Conservation (phyloP, 2,329 filamentous ascomycete species). For the Verticillium tricorpus region DNA sequence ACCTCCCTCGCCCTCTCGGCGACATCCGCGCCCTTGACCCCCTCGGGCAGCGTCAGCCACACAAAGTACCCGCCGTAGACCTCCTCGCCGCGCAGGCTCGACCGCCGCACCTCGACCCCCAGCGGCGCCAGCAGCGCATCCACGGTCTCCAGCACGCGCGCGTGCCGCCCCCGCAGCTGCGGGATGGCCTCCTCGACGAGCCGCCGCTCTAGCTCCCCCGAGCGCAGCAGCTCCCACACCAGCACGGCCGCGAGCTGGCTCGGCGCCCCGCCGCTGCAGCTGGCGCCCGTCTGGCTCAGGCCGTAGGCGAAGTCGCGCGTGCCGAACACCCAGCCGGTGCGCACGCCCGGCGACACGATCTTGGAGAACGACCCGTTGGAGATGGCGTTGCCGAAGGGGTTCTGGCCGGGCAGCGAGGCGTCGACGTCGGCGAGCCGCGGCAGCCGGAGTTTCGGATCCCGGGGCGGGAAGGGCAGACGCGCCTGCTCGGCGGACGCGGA, state of each 20-base stretch:
- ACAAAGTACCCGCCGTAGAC: slow-evolving; percentile 81
- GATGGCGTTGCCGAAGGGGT: slow-evolving; percentile 68
- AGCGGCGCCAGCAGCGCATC: slow-evolving; percentile 55
- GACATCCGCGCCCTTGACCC: slow-evolving; percentile 47
- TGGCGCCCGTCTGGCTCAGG: slow-evolving; percentile 47
- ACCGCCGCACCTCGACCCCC: slow-evolving; percentile 44
- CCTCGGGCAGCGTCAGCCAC: slow-evolving; percentile 64
- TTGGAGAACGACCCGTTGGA: slow-evolving; percentile 93
- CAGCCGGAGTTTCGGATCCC: slow-evolving; percentile 45
- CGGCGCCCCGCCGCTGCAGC: slow-evolving; percentile 53
- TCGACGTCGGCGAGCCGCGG: slow-evolving; percentile 80
- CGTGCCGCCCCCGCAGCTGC: slow-evolving; percentile 39
- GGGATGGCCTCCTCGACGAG: slow-evolving; percentile 38
- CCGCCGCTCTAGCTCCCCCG: slow-evolving; percentile 38
- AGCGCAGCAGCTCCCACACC: slow-evolving; percentile 41
- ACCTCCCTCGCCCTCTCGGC: slow-evolving; percentile 53
- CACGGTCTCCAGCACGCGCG: slow-evolving; percentile 54
- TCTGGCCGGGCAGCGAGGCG: slow-evolving; percentile 40
- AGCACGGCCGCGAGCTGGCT: slow-evolving; percentile 50
- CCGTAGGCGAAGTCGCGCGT: slow-evolving; percentile 50
- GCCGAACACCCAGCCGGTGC: slow-evolving; percentile 86
- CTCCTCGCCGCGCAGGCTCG: slow-evolving; percentile 24
- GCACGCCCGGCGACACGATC: slow-evolving; percentile 72
- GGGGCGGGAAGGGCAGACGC: slow-evolving; percentile 23
- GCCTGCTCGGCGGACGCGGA: slow-evolving; percentile 4